Conservation (phyloP, 176 grass and related monocot species). For the Oryza brachyantha region DNA sequence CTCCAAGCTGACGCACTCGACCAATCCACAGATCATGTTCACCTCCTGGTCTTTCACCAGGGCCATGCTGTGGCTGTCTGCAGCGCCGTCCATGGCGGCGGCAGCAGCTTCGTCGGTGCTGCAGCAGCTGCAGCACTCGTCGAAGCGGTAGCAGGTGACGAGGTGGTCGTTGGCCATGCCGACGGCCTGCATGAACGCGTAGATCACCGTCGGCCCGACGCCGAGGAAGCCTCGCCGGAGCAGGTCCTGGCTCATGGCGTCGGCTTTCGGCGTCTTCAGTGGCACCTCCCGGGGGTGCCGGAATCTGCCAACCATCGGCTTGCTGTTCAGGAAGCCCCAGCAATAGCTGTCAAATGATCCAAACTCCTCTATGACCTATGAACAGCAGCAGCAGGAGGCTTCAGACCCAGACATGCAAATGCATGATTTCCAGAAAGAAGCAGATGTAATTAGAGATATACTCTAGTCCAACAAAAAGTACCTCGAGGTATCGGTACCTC, state of each 20-base stretch:
- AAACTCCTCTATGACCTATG: slow-evolving; percentile 83
- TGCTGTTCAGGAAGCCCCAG: slow-evolving; percentile 82
- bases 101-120: background rate
- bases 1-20: slow-evolving; percentile 38
- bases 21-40: slow-evolving; percentile 29
- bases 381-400: background rate
- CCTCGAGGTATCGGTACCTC: too few relatives aligned
- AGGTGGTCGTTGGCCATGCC: slow-evolving; percentile 97
- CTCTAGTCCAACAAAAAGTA: too few relatives aligned
- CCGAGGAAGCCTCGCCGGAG: slow-evolving; percentile 72
- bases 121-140: slow-evolving; percentile 49
- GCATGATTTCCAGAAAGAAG: slow-evolving; percentile 5
- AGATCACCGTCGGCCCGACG: slow-evolving; percentile 84
- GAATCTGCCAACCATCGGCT: slow-evolving; percentile 58
- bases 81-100: background rate
- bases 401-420: slow-evolving; percentile 12
- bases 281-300: slow-evolving; percentile 79
- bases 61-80: background rate
- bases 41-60: slow-evolving; percentile 38
- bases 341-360: slow-evolving; percentile 89
- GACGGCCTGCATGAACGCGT: slow-evolving; percentile 96
- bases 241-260: slow-evolving; percentile 85
- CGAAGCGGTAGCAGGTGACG: slow-evolving; percentile 65
- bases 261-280: slow-evolving; percentile 74
- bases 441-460: background rate